Conservation (phyloP, 108 stramenopile genomes). For the Skeletonema marinoi region DNA sequence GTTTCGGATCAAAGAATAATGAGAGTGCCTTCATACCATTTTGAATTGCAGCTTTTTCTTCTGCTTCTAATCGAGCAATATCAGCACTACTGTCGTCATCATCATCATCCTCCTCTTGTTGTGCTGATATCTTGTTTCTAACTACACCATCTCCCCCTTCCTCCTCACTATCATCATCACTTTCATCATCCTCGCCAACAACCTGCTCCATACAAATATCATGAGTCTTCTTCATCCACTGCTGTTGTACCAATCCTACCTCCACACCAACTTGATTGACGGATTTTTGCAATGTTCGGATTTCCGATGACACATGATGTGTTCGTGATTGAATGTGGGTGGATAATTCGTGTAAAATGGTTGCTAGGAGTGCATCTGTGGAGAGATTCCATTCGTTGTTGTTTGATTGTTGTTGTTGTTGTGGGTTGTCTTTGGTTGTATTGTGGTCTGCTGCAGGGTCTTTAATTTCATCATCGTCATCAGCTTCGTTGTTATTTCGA, state of each 20-base stretch:
- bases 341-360: conserved; percentile 32
- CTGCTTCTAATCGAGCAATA: conserved; percentile 33
- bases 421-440: not conserved
- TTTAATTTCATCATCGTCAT: not conserved
- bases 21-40: conserved; percentile 38
- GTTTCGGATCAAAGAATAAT: conserved; percentile 37
- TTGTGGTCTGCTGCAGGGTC: no score
- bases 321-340: conserved; percentile 15
- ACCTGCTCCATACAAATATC: conserved; percentile 26
- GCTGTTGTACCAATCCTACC: conserved; percentile 6
- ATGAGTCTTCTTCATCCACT: conserved; percentile 9
- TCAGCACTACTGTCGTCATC: conserved; percentile 18
- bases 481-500: not conserved
- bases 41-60: conserved; percentile 28
- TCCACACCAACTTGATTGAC: conserved; percentile 27
- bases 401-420: not conserved
- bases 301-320: conserved; percentile 8
- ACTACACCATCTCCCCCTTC: not conserved
- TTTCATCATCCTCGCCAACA: conserved; percentile 11
- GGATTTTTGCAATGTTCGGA: conserved; percentile 8
- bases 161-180: not conserved
- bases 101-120: not conserved
- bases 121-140: not conserved
- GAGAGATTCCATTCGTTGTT: conserved; percentile 29
- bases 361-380: conserved; percentile 25